Conservation (phyloP, 345 rosid species). For the Eucalyptus erythrocorys region DNA sequence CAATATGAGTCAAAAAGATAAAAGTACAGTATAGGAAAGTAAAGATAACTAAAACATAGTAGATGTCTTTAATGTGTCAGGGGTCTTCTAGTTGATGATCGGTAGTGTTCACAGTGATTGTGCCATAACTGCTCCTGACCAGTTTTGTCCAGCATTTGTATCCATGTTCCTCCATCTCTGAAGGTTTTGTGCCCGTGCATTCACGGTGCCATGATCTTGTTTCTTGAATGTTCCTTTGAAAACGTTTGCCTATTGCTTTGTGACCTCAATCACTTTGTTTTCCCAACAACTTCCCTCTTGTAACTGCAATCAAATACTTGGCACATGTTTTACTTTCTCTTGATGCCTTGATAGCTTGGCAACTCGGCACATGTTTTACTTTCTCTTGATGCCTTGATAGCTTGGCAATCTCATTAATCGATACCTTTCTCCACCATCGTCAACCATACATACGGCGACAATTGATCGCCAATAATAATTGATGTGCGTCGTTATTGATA, state of each 20-base stretch:
- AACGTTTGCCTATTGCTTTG: background rate
- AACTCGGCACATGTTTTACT: too few relatives aligned
- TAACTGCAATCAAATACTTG: background rate
- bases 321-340: too few relatives aligned
- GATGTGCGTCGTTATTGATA: background rate
- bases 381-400: background rate
- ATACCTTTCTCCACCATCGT: background rate
- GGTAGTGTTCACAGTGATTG: accelerated
- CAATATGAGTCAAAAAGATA: background rate
- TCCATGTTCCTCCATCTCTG: background rate
- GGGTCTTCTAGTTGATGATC: accelerated
- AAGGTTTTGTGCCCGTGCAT: background rate
- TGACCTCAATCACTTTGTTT: background rate
- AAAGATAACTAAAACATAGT: accelerated
- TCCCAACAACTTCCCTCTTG: background rate
- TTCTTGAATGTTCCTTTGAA: background rate
- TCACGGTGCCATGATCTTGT: background rate
- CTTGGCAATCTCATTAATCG: background rate
- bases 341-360: too few relatives aligned
- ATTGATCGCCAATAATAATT: background rate
- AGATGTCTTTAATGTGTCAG: accelerated
- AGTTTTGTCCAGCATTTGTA: background rate
- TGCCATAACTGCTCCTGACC: background rate
- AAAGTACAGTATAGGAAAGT: accelerated
- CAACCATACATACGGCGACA: background rate